Conservation (phyloP, 1,284 basidiomycete genomes). For the Sanghuangporus baumii region DNA sequence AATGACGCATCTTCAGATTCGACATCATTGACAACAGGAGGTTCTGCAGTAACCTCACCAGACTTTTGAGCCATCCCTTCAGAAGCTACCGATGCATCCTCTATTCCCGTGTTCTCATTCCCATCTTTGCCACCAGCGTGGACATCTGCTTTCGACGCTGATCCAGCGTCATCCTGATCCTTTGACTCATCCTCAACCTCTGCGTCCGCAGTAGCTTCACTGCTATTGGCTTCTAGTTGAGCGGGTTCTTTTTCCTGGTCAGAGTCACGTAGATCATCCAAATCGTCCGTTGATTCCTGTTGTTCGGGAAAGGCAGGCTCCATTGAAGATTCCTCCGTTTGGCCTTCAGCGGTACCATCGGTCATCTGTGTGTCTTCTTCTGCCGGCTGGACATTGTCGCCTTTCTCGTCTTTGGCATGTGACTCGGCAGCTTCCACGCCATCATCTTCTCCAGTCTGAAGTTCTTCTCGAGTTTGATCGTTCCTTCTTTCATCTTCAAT, state of each 20-base stretch:
- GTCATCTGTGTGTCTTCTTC: neutral
- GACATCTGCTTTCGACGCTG: neutral
- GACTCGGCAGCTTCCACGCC: neutral
- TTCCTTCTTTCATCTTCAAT: neutral
- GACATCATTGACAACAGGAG: slow-evolving; percentile 24
- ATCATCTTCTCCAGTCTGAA: slow-evolving; percentile 25
- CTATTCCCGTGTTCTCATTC: slow-evolving; percentile 13
- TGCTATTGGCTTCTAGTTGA: neutral
- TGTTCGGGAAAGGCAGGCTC: neutral
- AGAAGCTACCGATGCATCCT: neutral
- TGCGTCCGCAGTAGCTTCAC: neutral
- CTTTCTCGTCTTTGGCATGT: neutral
- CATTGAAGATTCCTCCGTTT: neutral
- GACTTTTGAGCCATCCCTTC: slow-evolving; percentile 19
- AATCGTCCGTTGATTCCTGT: neutral
- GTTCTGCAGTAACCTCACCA: slow-evolving; percentile 15
- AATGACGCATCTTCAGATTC: too few relatives aligned
- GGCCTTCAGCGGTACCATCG: neutral
- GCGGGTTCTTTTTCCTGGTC: neutral
- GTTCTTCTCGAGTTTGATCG: slow-evolving; percentile 4
- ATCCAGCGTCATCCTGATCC: slow-evolving; percentile 21
- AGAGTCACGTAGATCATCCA: neutral
- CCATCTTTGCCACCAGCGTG: slow-evolving; percentile 1
- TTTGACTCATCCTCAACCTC: neutral
- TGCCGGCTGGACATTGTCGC: neutral